These are phyloP conservation scores for Cystofilobasidium bisporidii DNA, from an alignment of 768 basidiomycete species.

Conservation along the genomic window DNA sequence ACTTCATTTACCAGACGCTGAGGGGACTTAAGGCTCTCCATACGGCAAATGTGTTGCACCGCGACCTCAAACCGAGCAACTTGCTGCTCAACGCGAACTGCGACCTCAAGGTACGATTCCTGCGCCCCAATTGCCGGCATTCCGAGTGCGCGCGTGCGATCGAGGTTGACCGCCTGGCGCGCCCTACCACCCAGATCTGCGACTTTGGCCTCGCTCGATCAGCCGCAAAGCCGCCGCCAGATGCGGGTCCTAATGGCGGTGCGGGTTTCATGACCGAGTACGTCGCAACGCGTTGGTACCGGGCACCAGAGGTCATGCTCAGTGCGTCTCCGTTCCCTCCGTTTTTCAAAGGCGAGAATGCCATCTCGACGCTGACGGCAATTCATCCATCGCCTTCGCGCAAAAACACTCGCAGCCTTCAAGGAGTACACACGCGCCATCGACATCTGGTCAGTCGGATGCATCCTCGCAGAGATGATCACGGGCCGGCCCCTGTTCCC, in stretches of 20 bases:
- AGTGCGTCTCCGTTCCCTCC: constrained; percentile 41
- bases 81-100: constrained; percentile 44
- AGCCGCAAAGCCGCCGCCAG: constrained; percentile 29
- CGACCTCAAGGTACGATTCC: constrained; percentile 39
- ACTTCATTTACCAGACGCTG: constrained; percentile 76
- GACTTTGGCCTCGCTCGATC: constrained; percentile 87
- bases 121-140: no score
- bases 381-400: no score
- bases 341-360: no score
- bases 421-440: constrained; percentile 85
- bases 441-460: constrained; percentile 43
- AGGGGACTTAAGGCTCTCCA: constrained; percentile 93
- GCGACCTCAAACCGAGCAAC: constrained; percentile 45
- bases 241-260: constrained; percentile 46
- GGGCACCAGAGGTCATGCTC: constrained; percentile 98
- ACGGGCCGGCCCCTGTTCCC: constrained; percentile 93
- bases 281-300: constrained; percentile 97
- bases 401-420: no score
- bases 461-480: constrained; percentile 79
- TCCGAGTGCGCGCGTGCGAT: neutral
- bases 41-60: constrained; percentile 70
- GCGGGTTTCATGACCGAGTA: constrained; percentile 49
- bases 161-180: neutral
- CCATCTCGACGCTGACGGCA: no score
- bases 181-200: constrained; percentile 41